These are phyloP conservation scores for Sedum album DNA, from an alignment of 164 flowering plant genomes.

Conservation along the genomic window DNA sequence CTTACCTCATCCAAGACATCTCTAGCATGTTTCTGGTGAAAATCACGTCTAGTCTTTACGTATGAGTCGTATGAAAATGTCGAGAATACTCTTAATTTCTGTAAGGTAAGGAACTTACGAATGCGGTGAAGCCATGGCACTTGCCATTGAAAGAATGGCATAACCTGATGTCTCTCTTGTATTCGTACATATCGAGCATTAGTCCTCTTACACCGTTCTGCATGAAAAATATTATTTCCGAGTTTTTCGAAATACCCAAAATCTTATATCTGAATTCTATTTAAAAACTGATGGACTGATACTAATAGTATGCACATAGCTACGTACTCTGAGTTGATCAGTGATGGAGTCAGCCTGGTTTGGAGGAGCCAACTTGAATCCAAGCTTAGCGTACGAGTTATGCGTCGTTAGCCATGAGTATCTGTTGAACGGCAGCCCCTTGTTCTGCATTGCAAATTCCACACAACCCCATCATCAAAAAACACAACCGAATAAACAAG, in stretches of 20 bases:
- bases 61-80: too few species aligned
- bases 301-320: not conserved
- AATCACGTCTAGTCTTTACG: not conserved
- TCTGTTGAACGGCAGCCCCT: slow-evolving; percentile 16
- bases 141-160: slow-evolving; percentile 44
- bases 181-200: slow-evolving; percentile 74
- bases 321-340: slow-evolving; percentile 19
- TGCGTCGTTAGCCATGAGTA: slow-evolving; percentile 17
- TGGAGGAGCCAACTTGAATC: slow-evolving; percentile 8
- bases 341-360: slow-evolving; percentile 16
- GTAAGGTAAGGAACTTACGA: too few species aligned
- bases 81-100: too few species aligned
- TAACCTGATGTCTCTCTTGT: slow-evolving; percentile 48
- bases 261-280: not conserved
- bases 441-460: slow-evolving; percentile 7
- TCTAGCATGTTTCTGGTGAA: slow-evolving; percentile 52
- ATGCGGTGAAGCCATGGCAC: slow-evolving; percentile 58
- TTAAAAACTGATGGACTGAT: not conserved
- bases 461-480: not conserved
- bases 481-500: not conserved
- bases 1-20: slow-evolving; percentile 47
- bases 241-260: not conserved
- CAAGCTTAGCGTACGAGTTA: slow-evolving; percentile 16
- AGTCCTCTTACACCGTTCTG: slow-evolving; percentile 72
- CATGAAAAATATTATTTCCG: not conserved